Conservation (phyloP, 768 basidiomycete genomes). For the Tricholoma saponaceum region DNA sequence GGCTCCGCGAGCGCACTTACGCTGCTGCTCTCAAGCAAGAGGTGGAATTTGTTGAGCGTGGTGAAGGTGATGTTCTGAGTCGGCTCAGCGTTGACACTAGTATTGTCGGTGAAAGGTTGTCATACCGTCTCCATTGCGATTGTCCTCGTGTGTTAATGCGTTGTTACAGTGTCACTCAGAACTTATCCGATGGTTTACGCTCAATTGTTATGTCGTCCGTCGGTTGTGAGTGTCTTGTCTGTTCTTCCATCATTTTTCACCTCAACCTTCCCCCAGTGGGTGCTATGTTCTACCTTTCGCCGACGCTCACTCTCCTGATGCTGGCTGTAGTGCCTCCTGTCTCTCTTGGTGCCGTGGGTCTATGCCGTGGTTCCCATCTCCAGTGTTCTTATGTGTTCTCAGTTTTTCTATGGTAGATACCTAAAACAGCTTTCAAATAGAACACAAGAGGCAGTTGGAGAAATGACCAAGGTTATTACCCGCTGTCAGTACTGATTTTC, state of each 20-base stretch:
- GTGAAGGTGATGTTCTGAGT: slow-evolving; percentile 92
- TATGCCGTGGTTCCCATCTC: background rate
- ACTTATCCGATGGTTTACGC: slow-evolving; percentile 75
- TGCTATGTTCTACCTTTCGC: slow-evolving; percentile 93
- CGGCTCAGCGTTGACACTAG: slow-evolving; percentile 87
- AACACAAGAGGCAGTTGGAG: slow-evolving; percentile 93
- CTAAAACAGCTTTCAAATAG: slow-evolving; percentile 85
- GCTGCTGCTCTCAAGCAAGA: slow-evolving; percentile 83
- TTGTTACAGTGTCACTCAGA: slow-evolving; percentile 62
- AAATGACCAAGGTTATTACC: slow-evolving; percentile 76
- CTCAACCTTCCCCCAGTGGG: slow-evolving; percentile 51
- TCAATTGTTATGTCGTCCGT: slow-evolving; percentile 92
- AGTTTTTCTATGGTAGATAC: slow-evolving; percentile 97
- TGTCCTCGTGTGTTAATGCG: background rate
- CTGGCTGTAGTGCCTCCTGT: slow-evolving; percentile 87
- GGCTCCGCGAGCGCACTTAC: slow-evolving; percentile 80
- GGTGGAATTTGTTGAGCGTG: slow-evolving; percentile 88
- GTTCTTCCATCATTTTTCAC: background rate
- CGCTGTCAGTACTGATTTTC: background rate
- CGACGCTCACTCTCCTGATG: slow-evolving; percentile 88
- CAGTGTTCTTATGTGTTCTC: background rate
- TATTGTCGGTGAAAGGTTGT: slow-evolving; percentile 89
- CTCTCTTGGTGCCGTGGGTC: slow-evolving; percentile 73
- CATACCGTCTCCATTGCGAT: background rate
- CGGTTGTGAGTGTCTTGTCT: slow-evolving; percentile 57